These are phyloP conservation scores for Pichia sp. DNA, from an alignment of 1,139 yeast species.

Conservation along the genomic window DNA sequence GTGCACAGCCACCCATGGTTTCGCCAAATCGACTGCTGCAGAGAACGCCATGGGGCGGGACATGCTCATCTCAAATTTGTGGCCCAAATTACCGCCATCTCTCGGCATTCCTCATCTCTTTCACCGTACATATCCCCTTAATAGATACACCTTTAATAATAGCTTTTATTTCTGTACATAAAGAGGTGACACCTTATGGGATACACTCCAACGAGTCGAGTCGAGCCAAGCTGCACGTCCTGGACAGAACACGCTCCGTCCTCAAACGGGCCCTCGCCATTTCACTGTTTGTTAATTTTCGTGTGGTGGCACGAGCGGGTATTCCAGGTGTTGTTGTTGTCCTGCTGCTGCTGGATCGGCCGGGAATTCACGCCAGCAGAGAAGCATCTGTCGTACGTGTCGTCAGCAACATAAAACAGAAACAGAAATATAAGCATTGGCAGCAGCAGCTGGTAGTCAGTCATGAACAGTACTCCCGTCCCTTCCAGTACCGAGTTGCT, in stretches of 20 bases:
- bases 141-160: too few relatives aligned
- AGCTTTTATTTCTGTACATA: too few relatives aligned
- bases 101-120: neutral
- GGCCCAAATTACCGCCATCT: neutral
- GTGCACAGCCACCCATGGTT: conserved; percentile 1
- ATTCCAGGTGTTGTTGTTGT: neutral
- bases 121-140: too few relatives aligned
- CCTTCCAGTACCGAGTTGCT: conserved; percentile 32
- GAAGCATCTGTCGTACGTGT: too few relatives aligned
- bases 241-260: neutral
- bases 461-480: conserved; percentile 4
- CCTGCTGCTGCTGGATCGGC: neutral
- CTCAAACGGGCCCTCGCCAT: neutral
- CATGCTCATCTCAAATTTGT: neutral
- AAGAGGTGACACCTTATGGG: too few relatives aligned
- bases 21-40: conserved; percentile 2
- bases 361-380: too few relatives aligned
- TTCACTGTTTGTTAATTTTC: neutral
- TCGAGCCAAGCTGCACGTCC: neutral
- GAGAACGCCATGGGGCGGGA: neutral
- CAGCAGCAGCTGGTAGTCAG: conserved; percentile 1
- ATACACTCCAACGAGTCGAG: too few relatives aligned
- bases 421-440: too few relatives aligned
- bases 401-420: too few relatives aligned
- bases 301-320: conserved; percentile 1